Conservation (phyloP, 192 early-diverging fungal species). For the Linnemannia schmuckeri region DNA sequence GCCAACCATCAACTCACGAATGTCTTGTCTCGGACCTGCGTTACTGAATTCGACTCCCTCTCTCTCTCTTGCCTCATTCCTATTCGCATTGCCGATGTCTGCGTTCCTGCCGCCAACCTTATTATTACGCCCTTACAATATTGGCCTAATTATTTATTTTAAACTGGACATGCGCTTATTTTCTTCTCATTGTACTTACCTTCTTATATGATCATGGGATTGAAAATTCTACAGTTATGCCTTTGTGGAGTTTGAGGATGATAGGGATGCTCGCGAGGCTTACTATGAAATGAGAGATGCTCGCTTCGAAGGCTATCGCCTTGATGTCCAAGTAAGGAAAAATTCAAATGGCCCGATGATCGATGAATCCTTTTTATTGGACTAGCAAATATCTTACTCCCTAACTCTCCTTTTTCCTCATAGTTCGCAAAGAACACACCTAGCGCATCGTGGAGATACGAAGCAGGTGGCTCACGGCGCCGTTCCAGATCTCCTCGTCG, state of each 20-base stretch:
- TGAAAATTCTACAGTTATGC: slow-evolving; percentile 76
- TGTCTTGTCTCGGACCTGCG: slow-evolving; percentile 32
- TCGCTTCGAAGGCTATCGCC: slow-evolving; percentile 81
- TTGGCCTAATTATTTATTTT: background rate
- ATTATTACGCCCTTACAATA: background rate
- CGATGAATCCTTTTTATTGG: background rate
- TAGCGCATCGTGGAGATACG: slow-evolving; percentile 83
- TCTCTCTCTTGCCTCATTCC: slow-evolving; percentile 26
- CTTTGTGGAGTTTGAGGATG: slow-evolving; percentile 96
- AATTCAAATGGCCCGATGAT: background rate
- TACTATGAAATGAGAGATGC: slow-evolving; percentile 92
- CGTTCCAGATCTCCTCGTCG: slow-evolving; percentile 49
- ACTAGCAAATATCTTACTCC: background rate
- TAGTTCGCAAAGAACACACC: slow-evolving; percentile 92
- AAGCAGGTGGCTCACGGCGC: slow-evolving; percentile 62
- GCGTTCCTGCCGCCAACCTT: background rate
- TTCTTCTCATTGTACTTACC: slow-evolving; percentile 3
- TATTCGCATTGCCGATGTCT: slow-evolving; percentile 5
- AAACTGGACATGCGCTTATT: background rate
- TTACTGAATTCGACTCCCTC: slow-evolving; percentile 41
- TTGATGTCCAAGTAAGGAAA: slow-evolving; percentile 81
- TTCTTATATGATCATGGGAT: background rate
- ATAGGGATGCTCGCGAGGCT: slow-evolving; percentile 93
- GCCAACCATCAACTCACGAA: slow-evolving; percentile 8
- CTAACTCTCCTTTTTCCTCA: background rate